Conservation (phyloP, 176 grass and related monocot species). For the Areca catechu region DNA sequence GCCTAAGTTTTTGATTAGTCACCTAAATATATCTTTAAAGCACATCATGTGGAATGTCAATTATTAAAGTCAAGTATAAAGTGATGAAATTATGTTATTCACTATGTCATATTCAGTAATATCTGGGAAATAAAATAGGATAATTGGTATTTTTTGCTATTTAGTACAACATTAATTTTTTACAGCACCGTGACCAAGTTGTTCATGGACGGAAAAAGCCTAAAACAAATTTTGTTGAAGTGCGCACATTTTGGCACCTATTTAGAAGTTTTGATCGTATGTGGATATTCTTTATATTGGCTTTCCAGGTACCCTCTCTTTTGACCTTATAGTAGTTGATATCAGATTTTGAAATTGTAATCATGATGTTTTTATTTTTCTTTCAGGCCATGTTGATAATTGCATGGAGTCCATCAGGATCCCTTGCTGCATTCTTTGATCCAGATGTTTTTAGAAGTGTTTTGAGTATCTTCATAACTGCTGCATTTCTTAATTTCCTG, state of each 20-base stretch:
- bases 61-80: too few relatives aligned
- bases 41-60: too few relatives aligned
- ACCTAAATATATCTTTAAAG: too few relatives aligned
- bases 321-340: neutral
- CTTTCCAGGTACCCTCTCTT: slow-evolving; percentile 64
- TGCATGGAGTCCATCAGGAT: slow-evolving; percentile 75
- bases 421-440: slow-evolving; percentile 46
- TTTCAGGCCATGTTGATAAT: slow-evolving; percentile 91
- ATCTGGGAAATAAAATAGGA: too few relatives aligned
- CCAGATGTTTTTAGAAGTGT: slow-evolving; percentile 74
- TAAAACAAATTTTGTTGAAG: slow-evolving; percentile 99
- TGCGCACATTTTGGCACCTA: slow-evolving; percentile 92
- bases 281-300: slow-evolving; percentile 92
- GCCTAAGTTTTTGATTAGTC: too few relatives aligned
- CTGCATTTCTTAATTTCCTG: slow-evolving; percentile 87
- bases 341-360: neutral
- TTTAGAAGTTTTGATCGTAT: slow-evolving; percentile 97
- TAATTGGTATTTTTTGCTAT: too few relatives aligned
- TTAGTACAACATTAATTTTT: slow-evolving; percentile 3
- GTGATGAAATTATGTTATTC: too few relatives aligned
- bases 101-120: too few relatives aligned
- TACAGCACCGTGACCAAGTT: slow-evolving; percentile 28
- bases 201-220: slow-evolving; percentile 29
- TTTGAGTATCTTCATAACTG: slow-evolving; percentile 88
- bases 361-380: slow-evolving; percentile 17